Conservation (phyloP, 1,284 basidiomycete species). For the Apiotrichum domesticum region DNA sequence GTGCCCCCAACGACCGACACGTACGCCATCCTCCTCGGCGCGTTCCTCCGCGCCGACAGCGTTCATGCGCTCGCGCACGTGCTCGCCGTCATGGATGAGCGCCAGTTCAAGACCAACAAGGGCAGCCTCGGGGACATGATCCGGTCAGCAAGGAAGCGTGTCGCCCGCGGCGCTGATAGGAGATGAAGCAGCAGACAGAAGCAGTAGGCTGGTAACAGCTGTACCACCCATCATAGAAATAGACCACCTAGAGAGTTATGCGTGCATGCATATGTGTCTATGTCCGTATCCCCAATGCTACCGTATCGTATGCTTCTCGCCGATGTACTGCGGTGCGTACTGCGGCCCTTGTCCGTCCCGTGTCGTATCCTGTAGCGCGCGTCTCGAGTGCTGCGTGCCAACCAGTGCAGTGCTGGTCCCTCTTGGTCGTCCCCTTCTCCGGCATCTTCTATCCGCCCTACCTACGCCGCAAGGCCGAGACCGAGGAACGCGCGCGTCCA, state of each 20-base stretch:
- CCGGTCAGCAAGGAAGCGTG: not conserved
- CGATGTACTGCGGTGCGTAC: too few relatives aligned
- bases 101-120: constrained; percentile 43
- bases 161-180: not conserved
- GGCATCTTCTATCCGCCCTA: too few relatives aligned
- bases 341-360: too few relatives aligned
- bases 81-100: constrained; percentile 55
- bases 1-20: constrained; percentile 58
- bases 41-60: constrained; percentile 51
- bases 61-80: constrained; percentile 58
- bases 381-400: too few relatives aligned
- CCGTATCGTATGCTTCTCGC: not conserved
- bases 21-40: constrained; percentile 66
- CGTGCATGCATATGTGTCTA: not conserved
- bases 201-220: too few relatives aligned
- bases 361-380: not conserved
- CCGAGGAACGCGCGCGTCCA: constrained; percentile 61
- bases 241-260: not conserved
- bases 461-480: constrained; percentile 6
- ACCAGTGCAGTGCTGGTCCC: too few relatives aligned
- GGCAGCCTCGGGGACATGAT: constrained; percentile 48
- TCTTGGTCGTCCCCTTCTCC: not conserved
- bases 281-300: not conserved
- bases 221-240: not conserved
- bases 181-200: too few relatives aligned